A percentile compares a stretch with the other conserved stretches of the same genome.
These are phyloP conservation scores for Abrus pulchellus DNA, from an alignment of 306 rosid species.

Conservation along the genomic window DNA sequence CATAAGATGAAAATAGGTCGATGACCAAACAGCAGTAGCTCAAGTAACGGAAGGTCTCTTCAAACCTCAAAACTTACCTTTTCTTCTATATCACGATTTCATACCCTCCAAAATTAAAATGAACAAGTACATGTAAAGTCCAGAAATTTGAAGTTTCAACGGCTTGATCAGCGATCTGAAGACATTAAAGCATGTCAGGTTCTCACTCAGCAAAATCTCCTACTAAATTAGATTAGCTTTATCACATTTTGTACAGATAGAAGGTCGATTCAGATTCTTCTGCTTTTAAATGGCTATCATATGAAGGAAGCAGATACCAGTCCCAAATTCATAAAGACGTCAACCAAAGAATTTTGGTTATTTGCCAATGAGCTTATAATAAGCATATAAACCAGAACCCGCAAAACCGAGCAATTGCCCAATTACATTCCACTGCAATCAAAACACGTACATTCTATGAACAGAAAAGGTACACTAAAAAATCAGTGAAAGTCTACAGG, in stretches of 20 bases:
- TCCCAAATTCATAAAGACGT: conserved; percentile 35
- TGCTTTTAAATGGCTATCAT: conserved; percentile 20
- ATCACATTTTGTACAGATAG: conserved; percentile 23
- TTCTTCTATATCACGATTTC: not conserved
- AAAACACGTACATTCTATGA: conserved; percentile 31
- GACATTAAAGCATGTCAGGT: conserved; percentile 29
- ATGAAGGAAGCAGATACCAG: conserved; percentile 14
- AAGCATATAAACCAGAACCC: conserved; percentile 91
- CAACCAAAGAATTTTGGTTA: conserved; percentile 43
- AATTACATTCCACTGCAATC: conserved; percentile 75
- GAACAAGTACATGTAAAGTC: conserved; percentile 23
- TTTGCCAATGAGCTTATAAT: conserved; percentile 79
- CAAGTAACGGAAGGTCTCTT: conserved; percentile 1
- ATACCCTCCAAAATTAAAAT: not conserved
- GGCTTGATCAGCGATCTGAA: conserved; percentile 32
- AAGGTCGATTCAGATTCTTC: conserved; percentile 28
- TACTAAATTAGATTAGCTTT: conserved; percentile 37
- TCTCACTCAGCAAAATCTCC: conserved; percentile 44
- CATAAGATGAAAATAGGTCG: not conserved
- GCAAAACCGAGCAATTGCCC: conserved; percentile 83
- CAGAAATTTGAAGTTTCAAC: conserved; percentile 10
- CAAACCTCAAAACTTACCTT: not conserved
- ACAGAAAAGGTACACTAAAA: not conserved
- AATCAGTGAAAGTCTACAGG: not conserved
- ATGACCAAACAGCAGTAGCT: not conserved